Evolutionary conservation across 177 flowering plant genomes (phyloP).

Genomic region (Telopea speciosissima): DNA sequence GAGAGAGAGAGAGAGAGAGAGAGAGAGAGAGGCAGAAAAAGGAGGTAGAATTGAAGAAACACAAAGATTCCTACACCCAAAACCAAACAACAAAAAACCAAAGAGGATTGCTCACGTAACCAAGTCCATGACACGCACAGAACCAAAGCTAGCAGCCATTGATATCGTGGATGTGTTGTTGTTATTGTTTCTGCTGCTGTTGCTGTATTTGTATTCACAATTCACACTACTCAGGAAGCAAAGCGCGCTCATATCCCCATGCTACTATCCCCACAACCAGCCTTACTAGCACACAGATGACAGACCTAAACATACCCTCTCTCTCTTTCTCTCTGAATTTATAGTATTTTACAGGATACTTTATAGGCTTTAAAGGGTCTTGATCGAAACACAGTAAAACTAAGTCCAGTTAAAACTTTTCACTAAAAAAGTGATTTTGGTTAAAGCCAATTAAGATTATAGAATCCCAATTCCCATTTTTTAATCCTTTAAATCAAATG

Average conservation of each 20-base stretch:
- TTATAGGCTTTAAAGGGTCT: too few species aligned
- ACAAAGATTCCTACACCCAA: conserved; percentile 25
- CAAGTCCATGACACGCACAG: conserved; percentile 6
- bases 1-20: too few species aligned
- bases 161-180: neutral
- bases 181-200: conserved; percentile 13
- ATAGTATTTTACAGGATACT: too few species aligned
- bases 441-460: too few species aligned
- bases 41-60: conserved; percentile 1
- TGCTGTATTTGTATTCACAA: conserved; percentile 13
- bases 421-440: too few species aligned
- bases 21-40: conserved; percentile 8
- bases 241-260: conserved; percentile 25
- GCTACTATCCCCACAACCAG: neutral
- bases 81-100: conserved; percentile 29
- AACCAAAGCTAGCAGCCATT: conserved; percentile 4
- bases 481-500: too few species aligned
- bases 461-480: too few species aligned
- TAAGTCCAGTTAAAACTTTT: too few species aligned
- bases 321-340: neutral
- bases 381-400: too few species aligned
- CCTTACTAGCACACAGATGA: neutral
- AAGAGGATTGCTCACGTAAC: conserved; percentile 48
- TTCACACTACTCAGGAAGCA: conserved; percentile 25
- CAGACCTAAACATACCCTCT: neutral